These are phyloP conservation scores for Colletotrichum sp. DNA, from an alignment of 2,329 filamentous ascomycete species.

Conservation along the genomic window DNA sequence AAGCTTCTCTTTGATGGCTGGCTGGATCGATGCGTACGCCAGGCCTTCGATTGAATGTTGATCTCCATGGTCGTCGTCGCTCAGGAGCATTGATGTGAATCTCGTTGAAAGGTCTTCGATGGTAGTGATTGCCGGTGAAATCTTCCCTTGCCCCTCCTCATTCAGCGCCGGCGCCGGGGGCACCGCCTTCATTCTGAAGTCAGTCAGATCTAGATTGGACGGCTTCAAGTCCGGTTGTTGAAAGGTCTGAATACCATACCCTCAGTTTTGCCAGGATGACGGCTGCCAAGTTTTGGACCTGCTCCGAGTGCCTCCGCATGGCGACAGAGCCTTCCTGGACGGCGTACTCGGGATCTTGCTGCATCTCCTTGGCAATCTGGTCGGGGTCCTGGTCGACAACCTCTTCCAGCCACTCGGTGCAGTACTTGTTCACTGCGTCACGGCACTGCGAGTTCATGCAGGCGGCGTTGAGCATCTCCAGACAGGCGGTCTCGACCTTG, in stretches of 20 bases:
- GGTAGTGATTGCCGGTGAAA: constrained; percentile 61
- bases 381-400: constrained; percentile 77
- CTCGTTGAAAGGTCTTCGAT: constrained; percentile 69
- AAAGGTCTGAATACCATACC: constrained; percentile 45
- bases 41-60: constrained; percentile 86
- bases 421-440: constrained; percentile 84
- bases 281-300: constrained; percentile 70
- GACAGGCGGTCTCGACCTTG: constrained; percentile 83
- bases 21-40: constrained; percentile 87
- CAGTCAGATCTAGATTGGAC: constrained; percentile 43
- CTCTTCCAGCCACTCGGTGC: constrained; percentile 85
- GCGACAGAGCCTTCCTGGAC: constrained; percentile 62
- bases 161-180: constrained; percentile 45
- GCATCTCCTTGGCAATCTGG: constrained; percentile 52
- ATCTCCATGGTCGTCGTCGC: constrained; percentile 59
- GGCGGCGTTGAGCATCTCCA: constrained; percentile 90
- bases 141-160: constrained; percentile 45
- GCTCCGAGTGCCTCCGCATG: constrained; percentile 64
- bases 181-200: constrained; percentile 59
- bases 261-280: constrained; percentile 77
- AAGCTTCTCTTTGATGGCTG: constrained; percentile 83
- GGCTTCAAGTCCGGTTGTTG: constrained; percentile 17
- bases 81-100: constrained; percentile 70
- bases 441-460: constrained; percentile 86
- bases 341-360: constrained; percentile 62